These are phyloP conservation scores for Quercus dentata DNA, from an alignment of 306 rosid species.

Conservation along the genomic window DNA sequence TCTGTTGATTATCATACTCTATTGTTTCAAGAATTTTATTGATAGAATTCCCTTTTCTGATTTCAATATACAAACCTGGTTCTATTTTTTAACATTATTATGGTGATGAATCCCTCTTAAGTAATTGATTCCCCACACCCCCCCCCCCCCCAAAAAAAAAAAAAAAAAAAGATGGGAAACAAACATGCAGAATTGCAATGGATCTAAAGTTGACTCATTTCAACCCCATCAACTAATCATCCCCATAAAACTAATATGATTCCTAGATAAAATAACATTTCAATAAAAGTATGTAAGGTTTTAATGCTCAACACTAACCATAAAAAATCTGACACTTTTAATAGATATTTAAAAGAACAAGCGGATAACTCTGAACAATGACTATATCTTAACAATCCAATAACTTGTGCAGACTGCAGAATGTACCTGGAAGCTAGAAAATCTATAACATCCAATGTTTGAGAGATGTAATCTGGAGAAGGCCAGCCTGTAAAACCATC, in stretches of 20 bases:
- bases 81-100: background rate
- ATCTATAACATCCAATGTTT: constrained; percentile 69
- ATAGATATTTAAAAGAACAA: background rate
- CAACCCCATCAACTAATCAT: background rate
- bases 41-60: background rate
- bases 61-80: background rate
- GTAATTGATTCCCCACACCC: background rate
- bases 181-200: background rate
- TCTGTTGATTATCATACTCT: background rate
- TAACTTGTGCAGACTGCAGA: background rate
- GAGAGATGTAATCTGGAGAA: constrained; percentile 52
- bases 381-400: background rate
- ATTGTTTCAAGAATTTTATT: background rate
- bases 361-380: background rate
- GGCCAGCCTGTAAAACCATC: constrained; percentile 86
- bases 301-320: background rate
- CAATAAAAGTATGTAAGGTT: background rate
- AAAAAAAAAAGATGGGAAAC: background rate
- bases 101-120: background rate
- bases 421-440: constrained; percentile 79
- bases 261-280: background rate
- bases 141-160: too few species aligned
- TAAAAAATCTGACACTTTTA: background rate
- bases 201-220: background rate
- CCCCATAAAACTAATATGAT: background rate